Percentiles rank a stretch among this genome's conserved stretches.
These are phyloP conservation scores for Candolleomyces aberdarensis DNA, from an alignment of 768 basidiomycete species.

Conservation along the genomic window DNA sequence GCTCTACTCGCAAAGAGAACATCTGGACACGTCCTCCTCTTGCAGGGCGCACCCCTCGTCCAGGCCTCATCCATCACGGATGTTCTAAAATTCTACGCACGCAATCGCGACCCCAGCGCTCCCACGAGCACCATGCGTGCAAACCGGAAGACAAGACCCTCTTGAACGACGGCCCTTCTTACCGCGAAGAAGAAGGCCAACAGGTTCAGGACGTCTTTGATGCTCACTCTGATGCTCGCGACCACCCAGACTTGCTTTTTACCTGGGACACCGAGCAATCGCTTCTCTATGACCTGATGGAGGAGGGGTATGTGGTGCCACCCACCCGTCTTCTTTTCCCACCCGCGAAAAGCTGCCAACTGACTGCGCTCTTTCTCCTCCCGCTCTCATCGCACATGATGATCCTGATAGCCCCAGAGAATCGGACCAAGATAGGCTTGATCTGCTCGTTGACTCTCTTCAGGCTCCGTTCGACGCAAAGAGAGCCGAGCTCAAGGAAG, in stretches of 20 bases:
- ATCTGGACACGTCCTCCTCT: background rate
- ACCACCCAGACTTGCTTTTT: conserved; percentile 26
- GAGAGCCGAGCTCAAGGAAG: conserved; percentile 33
- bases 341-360: conserved; percentile 7
- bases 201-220: conserved; percentile 14
- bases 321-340: conserved; percentile 7
- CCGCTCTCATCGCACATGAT: background rate
- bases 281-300: conserved; percentile 46
- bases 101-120: conserved; percentile 1
- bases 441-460: conserved; percentile 36
- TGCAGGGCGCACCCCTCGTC: background rate
- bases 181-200: conserved; percentile 12
- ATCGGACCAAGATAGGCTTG: conserved; percentile 27
- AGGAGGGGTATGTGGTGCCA: conserved; percentile 32
- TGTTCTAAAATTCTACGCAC: background rate
- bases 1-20: background rate
- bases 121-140: conserved; percentile 3
- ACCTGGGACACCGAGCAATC: conserved; percentile 54
- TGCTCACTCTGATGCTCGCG: conserved; percentile 22
- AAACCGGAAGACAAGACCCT: conserved; percentile 10
- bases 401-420: conserved; percentile 20
- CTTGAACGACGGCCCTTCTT: conserved; percentile 7
- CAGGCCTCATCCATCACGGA: background rate
- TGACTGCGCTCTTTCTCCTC: background rate
- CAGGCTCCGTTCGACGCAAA: conserved; percentile 39